Evolutionary conservation across 2,329 filamentous ascomycete species (phyloP).

Genomic region (Penicillium sp.): DNA sequence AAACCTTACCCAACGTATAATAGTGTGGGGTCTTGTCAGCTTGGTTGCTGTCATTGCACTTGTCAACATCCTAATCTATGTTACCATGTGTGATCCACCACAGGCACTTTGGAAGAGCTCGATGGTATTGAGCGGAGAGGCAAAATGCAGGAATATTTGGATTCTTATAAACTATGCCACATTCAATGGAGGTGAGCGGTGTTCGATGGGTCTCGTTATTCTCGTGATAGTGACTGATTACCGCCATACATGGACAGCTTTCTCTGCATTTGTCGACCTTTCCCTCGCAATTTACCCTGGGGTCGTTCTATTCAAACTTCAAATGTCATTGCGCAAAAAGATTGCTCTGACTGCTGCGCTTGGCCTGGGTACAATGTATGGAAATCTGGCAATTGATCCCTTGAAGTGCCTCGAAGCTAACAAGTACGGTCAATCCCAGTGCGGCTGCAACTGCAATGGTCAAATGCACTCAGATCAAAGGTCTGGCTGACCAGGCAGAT

Average conservation of each 20-base stretch:
- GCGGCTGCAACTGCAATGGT: slow-evolving; percentile 31
- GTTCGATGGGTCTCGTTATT: background rate
- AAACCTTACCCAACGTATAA: slow-evolving; percentile 6
- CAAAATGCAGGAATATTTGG: slow-evolving; percentile 34
- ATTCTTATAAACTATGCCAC: slow-evolving; percentile 42
- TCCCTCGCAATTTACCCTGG: slow-evolving; percentile 30
- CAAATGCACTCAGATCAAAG: slow-evolving; percentile 32
- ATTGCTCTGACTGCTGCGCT: slow-evolving; percentile 26
- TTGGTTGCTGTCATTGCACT: slow-evolving; percentile 32
- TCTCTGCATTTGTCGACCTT: slow-evolving; percentile 33
- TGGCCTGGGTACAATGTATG: slow-evolving; percentile 30
- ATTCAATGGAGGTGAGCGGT: slow-evolving; percentile 39
- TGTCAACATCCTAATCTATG: slow-evolving; percentile 39
- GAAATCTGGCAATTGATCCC: background rate
- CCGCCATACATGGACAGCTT: slow-evolving; percentile 8
- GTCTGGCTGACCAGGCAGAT: slow-evolving; percentile 30
- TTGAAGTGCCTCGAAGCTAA: background rate
- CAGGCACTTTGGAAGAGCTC: slow-evolving; percentile 39
- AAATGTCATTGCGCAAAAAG: slow-evolving; percentile 30
- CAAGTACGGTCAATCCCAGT: slow-evolving; percentile 17
- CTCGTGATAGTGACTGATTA: too few species aligned
- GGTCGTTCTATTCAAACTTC: slow-evolving; percentile 29
- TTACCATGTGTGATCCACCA: slow-evolving; percentile 43
- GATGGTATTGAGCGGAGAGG: slow-evolving; percentile 20
- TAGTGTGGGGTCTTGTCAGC: slow-evolving; percentile 27